Evolutionary conservation across 371 early-diverging fungal species (phyloP), one percentile per base, ranked within the genome.

Genomic region (Syncephalastrum contaminatum): DNA sequence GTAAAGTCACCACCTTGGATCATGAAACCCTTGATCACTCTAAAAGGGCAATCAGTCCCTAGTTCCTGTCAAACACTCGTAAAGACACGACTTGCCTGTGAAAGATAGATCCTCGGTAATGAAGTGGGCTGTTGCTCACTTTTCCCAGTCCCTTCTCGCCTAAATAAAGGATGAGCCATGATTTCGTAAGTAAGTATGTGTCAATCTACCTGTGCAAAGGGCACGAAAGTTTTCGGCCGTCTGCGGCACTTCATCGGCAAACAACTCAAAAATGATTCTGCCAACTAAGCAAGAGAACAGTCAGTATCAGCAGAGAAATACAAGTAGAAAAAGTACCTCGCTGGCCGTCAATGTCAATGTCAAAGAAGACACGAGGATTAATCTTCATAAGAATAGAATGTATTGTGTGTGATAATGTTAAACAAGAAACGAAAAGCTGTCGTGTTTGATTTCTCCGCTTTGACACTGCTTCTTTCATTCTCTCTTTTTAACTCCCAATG

Each of bases 141-240:
- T 84, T 84, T 15, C 95, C 95, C 56, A 75, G 63, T 10, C 85
- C 94, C 73, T 73, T 86, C 73, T 82, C 89, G 46, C 86, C 86
- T 79, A 44, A 22, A 21, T 18, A 8, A 10, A n/a, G n/a, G n/a
- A n/a, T n/a, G n/a, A n/a, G n/a, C n/a, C n/a, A n/a, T n/a, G n/a
- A n/a, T n/a, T n/a, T n/a, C n/a, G n/a, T n/a, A n/a, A n/a, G n/a
- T n/a, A n/a, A n/a, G n/a, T n/a, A n/a, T n/a, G n/a, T n/a, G 24
- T 7, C 14, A 22, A 41, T 25, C 30, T 69, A 79, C 84, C 91
- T 51, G 84, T 88, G 71, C 90, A 91, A 19, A 92, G 73, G 7
- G 79, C 80, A 18, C 97, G 86, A 74, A 99, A 99, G 83, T 99
- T 99, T 63, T 99, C 98, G 12, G 91, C 96, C 4, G 99, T 99